Conservation (phyloP, 2,329 filamentous ascomycete species). For the Xenoacremonium recifei region DNA sequence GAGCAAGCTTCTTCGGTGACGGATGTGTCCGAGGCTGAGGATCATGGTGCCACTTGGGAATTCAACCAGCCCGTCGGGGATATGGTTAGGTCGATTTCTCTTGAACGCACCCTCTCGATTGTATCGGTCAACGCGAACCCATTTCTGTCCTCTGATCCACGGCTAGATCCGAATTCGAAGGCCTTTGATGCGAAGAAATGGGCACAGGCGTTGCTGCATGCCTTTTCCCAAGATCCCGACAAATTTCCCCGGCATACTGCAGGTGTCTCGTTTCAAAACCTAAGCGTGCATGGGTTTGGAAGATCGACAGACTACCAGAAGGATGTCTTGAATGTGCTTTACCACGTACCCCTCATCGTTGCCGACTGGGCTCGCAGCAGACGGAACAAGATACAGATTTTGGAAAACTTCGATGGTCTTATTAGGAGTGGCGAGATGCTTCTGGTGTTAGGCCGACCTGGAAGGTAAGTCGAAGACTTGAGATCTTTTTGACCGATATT, state of each 20-base stretch:
- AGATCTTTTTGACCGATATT: neutral
- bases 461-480: slow-evolving; percentile 14
- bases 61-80: slow-evolving; percentile 7
- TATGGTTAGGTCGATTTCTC: slow-evolving; percentile 16
- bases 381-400: slow-evolving; percentile 11
- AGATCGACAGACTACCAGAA: slow-evolving; percentile 12
- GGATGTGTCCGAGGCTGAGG: no score
- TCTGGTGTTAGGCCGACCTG: slow-evolving; percentile 14
- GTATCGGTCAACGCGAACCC: slow-evolving; percentile 7
- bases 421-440: slow-evolving; percentile 15
- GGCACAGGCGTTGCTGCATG: slow-evolving; percentile 12
- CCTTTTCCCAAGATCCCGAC: slow-evolving; percentile 14
- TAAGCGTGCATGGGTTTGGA: slow-evolving; percentile 12
- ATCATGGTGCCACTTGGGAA: no score
- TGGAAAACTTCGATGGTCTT: slow-evolving; percentile 13
- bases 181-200: slow-evolving; percentile 10
- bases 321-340: slow-evolving; percentile 11
- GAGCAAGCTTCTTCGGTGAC: no score
- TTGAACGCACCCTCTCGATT: slow-evolving; percentile 10
- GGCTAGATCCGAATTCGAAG: slow-evolving; percentile 12
- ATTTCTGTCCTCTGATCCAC: slow-evolving; percentile 9
- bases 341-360: slow-evolving; percentile 5
- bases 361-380: slow-evolving; percentile 3
- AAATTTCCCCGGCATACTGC: slow-evolving; percentile 15
- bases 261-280: slow-evolving; percentile 12